Conservation (phyloP, 148 eudicot species). For the Camellia japonica region DNA sequence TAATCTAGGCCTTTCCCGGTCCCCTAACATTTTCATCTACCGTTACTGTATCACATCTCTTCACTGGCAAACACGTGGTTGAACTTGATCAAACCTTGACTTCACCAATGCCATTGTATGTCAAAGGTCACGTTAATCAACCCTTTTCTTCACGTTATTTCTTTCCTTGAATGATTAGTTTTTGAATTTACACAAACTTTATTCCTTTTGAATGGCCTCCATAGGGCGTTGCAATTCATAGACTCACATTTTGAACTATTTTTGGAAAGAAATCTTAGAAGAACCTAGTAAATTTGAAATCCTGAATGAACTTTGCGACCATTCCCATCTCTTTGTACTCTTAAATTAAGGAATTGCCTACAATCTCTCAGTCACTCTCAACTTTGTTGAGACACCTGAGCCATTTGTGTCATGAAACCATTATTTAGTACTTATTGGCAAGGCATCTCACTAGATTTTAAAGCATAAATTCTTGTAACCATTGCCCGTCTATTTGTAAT, state of each 20-base stretch:
- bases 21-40: no score
- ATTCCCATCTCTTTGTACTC: background rate
- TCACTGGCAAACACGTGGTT: no score
- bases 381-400: background rate
- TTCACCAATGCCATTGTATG: no score
- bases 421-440: background rate
- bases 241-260: no score
- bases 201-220: no score
- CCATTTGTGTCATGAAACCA: background rate
- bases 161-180: background rate
- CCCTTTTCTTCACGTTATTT: no score
- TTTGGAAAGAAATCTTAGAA: background rate
- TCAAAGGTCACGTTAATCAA: no score
- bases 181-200: no score
- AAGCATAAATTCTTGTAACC: background rate
- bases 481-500: background rate
- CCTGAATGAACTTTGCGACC: background rate
- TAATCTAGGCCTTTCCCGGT: no score
- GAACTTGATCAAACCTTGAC: no score
- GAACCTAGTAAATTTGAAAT: background rate
- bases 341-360: background rate
- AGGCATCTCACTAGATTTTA: background rate
- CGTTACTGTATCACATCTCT: no score
- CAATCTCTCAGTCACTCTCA: background rate
- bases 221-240: no score